Percentiles rank a stretch among this genome's conserved stretches.
Conservation (phyloP, 164 flowering plant species). For the Vitis rotundifolia region DNA sequence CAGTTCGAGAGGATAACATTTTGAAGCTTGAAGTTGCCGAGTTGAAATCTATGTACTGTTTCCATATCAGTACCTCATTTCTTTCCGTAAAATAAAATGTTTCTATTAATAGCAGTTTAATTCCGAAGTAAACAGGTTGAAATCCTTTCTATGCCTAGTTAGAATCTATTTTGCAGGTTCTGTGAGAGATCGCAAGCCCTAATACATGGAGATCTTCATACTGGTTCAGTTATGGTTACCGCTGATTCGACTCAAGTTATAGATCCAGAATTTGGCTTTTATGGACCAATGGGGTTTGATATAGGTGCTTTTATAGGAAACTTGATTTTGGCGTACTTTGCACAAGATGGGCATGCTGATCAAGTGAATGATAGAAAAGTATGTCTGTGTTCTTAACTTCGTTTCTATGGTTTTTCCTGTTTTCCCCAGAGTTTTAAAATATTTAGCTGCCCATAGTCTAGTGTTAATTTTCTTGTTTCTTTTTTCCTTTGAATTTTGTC, state of each 20-base stretch:
- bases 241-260: constrained; percentile 86
- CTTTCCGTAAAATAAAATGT: not conserved
- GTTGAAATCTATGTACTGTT: constrained; percentile 73
- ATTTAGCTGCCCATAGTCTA: too few relatives aligned
- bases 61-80: not conserved
- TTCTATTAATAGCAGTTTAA: not conserved
- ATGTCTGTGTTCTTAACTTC: constrained; percentile 11
- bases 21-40: constrained; percentile 91
- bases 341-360: constrained; percentile 89
- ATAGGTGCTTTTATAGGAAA: constrained; percentile 95
- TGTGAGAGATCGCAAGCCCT: constrained; percentile 95
- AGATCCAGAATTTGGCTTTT: constrained; percentile 92
- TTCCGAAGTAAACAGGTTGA: too few relatives aligned
- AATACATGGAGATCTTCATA: constrained; percentile 95
- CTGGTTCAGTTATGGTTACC: constrained; percentile 95
- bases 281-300: constrained; percentile 97
- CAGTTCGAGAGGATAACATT: constrained; percentile 66
- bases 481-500: too few relatives aligned
- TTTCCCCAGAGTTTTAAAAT: too few relatives aligned
- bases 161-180: constrained; percentile 47
- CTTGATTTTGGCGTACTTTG: constrained; percentile 69
- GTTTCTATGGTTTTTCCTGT: not conserved
- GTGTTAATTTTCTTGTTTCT: too few relatives aligned
- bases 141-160: too few relatives aligned
- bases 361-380: constrained; percentile 65